These are phyloP conservation scores for Raphanus sativus DNA, from an alignment of 345 rosid genomes.

Conservation along the genomic window DNA sequence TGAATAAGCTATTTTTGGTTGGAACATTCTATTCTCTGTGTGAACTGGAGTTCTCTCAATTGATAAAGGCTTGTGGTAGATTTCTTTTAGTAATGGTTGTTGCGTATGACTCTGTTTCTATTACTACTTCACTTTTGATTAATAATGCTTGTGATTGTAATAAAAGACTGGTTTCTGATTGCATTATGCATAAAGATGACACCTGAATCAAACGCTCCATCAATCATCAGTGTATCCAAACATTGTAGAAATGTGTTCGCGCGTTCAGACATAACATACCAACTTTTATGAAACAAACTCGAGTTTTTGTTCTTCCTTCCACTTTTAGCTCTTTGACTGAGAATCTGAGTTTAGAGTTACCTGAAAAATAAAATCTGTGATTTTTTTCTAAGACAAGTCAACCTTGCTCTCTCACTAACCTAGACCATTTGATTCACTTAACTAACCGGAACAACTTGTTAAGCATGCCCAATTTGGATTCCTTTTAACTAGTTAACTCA, in stretches of 20 bases:
- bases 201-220: constrained; percentile 32
- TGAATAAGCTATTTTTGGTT: not conserved
- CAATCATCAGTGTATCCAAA: constrained; percentile 8
- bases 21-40: not conserved
- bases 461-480: not conserved
- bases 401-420: not conserved
- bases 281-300: constrained; percentile 41
- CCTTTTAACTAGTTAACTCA: not conserved
- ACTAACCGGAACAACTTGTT: not conserved
- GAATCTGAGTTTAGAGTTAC: not conserved
- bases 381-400: not conserved
- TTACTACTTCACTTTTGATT: not conserved
- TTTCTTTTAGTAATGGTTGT: not conserved
- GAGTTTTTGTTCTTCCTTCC: constrained; percentile 26
- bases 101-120: constrained; percentile 13
- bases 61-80: not conserved
- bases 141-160: not conserved
- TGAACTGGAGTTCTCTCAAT: not conserved
- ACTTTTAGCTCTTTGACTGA: not conserved
- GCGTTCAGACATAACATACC: constrained; percentile 12
- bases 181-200: constrained; percentile 48
- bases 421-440: not conserved
- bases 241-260: constrained; percentile 39
- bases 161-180: not conserved
- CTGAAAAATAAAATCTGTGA: too few species aligned